A percentile compares a stretch with the other conserved stretches of the same genome.
phyloP scores from a whole-genome alignment of 306 rosid genomes.

The Begonia fuchsioides region DNA sequence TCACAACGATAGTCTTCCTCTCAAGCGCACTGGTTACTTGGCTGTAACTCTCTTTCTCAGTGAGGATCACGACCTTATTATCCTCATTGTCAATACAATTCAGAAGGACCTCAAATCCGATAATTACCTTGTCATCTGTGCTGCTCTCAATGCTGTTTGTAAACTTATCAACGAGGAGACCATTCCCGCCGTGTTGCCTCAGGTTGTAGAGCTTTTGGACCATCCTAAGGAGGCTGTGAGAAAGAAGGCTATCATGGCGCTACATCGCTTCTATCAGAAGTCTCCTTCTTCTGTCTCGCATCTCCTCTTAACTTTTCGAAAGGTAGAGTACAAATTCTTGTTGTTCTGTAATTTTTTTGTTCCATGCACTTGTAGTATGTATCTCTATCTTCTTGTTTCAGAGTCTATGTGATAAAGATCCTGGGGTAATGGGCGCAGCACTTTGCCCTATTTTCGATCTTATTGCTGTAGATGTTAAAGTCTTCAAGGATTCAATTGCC shows the following conservation, averaged over 20 bases:
- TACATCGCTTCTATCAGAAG: conserved; percentile 69
- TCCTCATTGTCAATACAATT: conserved; percentile 87
- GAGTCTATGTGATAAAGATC: conserved; percentile 70
- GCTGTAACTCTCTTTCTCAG: too few relatives aligned
- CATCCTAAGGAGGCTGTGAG: conserved; percentile 76
- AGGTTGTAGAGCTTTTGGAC: conserved; percentile 54
- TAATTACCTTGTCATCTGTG: conserved; percentile 64
- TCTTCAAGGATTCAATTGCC: conserved; percentile 69
- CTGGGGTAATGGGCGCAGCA: too few relatives aligned
- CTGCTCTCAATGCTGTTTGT: too few relatives aligned
- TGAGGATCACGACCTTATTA: too few relatives aligned
- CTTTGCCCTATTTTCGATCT: conserved; percentile 71
- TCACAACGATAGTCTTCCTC: too few relatives aligned
- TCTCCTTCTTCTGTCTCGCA: conserved; percentile 71
- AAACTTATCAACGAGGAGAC: too few relatives aligned
- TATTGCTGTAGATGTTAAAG: conserved; percentile 31
- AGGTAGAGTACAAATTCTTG: conserved; percentile 14
- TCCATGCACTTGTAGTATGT: neutral
- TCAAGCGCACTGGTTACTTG: too few relatives aligned
- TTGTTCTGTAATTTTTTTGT: too few relatives aligned
- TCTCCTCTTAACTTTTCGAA: conserved; percentile 49
- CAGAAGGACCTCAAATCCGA: conserved; percentile 86
- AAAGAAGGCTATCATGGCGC: conserved; percentile 86
- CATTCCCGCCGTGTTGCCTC: too few relatives aligned
- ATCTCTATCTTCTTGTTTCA: neutral